A percentile compares a stretch with the other conserved stretches of the same genome.
Conservation (phyloP, 2,329 filamentous ascomycete species). For the Paecilomyces dactylethromorphus region DNA sequence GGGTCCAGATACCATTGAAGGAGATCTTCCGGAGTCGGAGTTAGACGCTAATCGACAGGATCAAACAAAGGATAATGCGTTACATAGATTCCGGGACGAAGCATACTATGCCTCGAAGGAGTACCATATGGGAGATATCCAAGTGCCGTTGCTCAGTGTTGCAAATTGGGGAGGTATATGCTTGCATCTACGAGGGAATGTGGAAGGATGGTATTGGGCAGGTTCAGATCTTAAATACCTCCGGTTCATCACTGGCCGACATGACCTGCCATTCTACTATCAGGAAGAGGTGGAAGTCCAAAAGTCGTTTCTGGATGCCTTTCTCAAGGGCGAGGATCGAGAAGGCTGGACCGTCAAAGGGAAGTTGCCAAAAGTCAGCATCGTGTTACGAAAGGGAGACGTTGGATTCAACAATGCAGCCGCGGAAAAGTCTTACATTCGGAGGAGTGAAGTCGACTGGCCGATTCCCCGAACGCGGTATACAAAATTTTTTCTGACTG, state of each 20-base stretch:
- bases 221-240: constrained; percentile 64
- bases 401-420: constrained; percentile 60
- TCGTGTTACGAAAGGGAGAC: constrained; percentile 60
- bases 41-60: constrained; percentile 32
- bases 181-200: constrained; percentile 62
- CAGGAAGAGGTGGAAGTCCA: constrained; percentile 62
- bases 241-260: constrained; percentile 62
- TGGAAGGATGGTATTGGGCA: constrained; percentile 58
- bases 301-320: constrained; percentile 62
- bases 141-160: constrained; percentile 60
- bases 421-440: constrained; percentile 50
- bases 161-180: constrained; percentile 67
- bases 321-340: constrained; percentile 60
- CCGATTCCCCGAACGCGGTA: constrained; percentile 61
- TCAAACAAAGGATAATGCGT: constrained; percentile 40
- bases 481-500: constrained; percentile 54
- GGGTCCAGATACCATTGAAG: constrained; percentile 42
- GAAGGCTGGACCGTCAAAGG: constrained; percentile 40
- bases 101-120: constrained; percentile 60
- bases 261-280: constrained; percentile 69
- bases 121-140: constrained; percentile 58
- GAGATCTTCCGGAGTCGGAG: constrained; percentile 29
- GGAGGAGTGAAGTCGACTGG: constrained; percentile 58
- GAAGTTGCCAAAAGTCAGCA: constrained; percentile 53
- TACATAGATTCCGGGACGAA: constrained; percentile 55